These are phyloP conservation scores for Colletotrichum lini DNA, from an alignment of 2,329 filamentous ascomycete species.

Conservation along the genomic window DNA sequence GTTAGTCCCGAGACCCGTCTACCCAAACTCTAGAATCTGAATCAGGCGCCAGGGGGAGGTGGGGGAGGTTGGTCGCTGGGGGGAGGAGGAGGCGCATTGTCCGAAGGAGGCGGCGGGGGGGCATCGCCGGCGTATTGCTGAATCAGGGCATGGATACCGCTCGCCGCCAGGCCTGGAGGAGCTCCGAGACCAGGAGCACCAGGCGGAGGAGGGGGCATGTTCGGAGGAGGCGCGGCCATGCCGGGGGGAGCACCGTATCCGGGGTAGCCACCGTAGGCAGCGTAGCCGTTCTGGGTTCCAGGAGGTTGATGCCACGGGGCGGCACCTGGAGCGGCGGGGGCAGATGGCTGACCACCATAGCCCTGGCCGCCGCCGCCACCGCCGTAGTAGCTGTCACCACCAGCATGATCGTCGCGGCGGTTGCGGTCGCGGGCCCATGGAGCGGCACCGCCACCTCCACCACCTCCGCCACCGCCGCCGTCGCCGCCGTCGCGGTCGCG, in stretches of 20 bases:
- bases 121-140: slow-evolving; percentile 73
- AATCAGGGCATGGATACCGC: slow-evolving; percentile 75
- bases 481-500: slow-evolving; percentile 47
- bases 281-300: slow-evolving; percentile 62
- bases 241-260: slow-evolving; percentile 69
- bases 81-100: slow-evolving; percentile 72
- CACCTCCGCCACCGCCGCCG: slow-evolving; percentile 57
- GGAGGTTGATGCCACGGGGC: slow-evolving; percentile 75
- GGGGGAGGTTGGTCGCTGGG: slow-evolving; percentile 74
- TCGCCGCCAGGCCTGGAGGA: slow-evolving; percentile 67
- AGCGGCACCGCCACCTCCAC: slow-evolving; percentile 63
- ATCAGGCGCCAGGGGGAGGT: slow-evolving; percentile 68
- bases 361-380: slow-evolving; percentile 44
- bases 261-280: slow-evolving; percentile 70
- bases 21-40: neutral
- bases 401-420: slow-evolving; percentile 62
- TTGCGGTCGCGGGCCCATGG: slow-evolving; percentile 75
- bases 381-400: slow-evolving; percentile 63
- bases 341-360: slow-evolving; percentile 45
- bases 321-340: slow-evolving; percentile 38
- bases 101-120: slow-evolving; percentile 67
- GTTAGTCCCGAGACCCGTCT: slow-evolving; percentile 27
- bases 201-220: slow-evolving; percentile 47
- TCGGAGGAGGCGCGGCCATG: slow-evolving; percentile 59
- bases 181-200: slow-evolving; percentile 63